Base-by-base conservation (phyloP, 192 early-diverging fungal genomes). In the Polychytrium aggregatum region DNA sequence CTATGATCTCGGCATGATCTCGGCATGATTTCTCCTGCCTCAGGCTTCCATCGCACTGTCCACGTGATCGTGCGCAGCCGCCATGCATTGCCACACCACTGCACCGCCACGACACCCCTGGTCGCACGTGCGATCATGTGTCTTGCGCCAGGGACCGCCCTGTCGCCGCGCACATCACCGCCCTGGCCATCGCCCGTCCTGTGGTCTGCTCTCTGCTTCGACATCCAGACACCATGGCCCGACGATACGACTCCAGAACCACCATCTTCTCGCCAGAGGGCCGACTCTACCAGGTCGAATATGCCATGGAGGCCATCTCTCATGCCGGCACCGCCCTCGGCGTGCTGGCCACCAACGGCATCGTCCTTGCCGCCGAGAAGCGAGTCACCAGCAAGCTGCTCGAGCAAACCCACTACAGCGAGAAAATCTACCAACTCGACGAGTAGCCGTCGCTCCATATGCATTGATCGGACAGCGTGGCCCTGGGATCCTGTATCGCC, bases 261-360 rank as follows among this genome's bases (percentile, higher is more conserved):
- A 98, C 95, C 31, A 96, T 98, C 64, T 98, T 98, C 69, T 98
- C 95, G 57, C 95, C 95, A 47, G 95, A 96, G 75, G 92, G 92
- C 33, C 81, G 90, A n/a, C 69, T 99, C 40, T 92, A 95, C 70
- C 96, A 99, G 72, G 96, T 99, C 49, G 96, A 99, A 72, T 97
- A 99, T 67, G 96, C 96, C 21, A 97, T 99, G 92, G 92, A 99
- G 65, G 93, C 96, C 31, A 97, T 99, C 63, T 91, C 88, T 5
- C 91, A 90, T 52, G 96, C 93, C 25, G 91, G 92, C 38, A 96
- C 86, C 46, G 84, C 86, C 14, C 79, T 99, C 24, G 96, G 96
- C 37, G 82, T 99, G 51, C 76, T 90, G 45, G 72, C 85, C 39
- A 81, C 76, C 37, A 92, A 99, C 48, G 96, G 96, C 38, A 77